These are phyloP conservation scores for Chaetothyriales sp. DNA, from an alignment of 2,329 filamentous ascomycete genomes.

Conservation along the genomic window DNA sequence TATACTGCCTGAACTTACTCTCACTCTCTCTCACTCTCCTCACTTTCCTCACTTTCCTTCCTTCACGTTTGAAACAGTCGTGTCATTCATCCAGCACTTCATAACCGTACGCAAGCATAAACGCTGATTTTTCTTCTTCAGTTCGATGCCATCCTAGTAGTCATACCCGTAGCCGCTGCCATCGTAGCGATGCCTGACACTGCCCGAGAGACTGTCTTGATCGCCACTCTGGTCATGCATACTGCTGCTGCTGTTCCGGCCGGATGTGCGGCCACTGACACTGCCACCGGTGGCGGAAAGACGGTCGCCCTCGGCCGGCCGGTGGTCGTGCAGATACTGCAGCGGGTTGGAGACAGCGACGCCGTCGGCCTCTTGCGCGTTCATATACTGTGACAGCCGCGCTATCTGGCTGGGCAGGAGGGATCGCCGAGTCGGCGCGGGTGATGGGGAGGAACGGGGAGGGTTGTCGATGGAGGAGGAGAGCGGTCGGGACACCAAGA, in stretches of 20 bases:
- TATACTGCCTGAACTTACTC: too few relatives aligned
- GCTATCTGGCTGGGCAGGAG: slow-evolving; percentile 22
- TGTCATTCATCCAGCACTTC: too few relatives aligned
- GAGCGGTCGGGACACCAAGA: background rate
- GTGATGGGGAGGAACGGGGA: slow-evolving; percentile 6
- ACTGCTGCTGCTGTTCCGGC: slow-evolving; percentile 13
- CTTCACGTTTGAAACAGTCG: too few relatives aligned
- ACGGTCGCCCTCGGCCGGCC: slow-evolving; percentile 2
- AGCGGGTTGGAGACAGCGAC: slow-evolving; percentile 1
- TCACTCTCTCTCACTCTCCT: too few relatives aligned
- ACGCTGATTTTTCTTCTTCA: too few relatives aligned
- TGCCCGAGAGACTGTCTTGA: slow-evolving; percentile 15
- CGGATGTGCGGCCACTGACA: slow-evolving; percentile 18
- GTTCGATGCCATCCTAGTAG: too few relatives aligned
- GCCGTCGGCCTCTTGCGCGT: background rate
- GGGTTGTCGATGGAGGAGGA: slow-evolving; percentile 5
- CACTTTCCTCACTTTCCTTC: too few relatives aligned
- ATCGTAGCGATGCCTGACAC: slow-evolving; percentile 20
- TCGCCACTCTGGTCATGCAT: slow-evolving; percentile 7
- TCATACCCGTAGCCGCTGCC: slow-evolving; percentile 17
- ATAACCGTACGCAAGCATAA: too few relatives aligned
- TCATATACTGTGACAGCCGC: slow-evolving; percentile 12
- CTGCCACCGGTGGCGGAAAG: background rate
- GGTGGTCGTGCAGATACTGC: slow-evolving; percentile 7
- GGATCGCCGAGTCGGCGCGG: slow-evolving; percentile 14